Evolutionary conservation across 371 early-diverging fungal species (phyloP), one percentile per base, ranked within the genome.

Genomic region (Chytridium lagenaria): DNA sequence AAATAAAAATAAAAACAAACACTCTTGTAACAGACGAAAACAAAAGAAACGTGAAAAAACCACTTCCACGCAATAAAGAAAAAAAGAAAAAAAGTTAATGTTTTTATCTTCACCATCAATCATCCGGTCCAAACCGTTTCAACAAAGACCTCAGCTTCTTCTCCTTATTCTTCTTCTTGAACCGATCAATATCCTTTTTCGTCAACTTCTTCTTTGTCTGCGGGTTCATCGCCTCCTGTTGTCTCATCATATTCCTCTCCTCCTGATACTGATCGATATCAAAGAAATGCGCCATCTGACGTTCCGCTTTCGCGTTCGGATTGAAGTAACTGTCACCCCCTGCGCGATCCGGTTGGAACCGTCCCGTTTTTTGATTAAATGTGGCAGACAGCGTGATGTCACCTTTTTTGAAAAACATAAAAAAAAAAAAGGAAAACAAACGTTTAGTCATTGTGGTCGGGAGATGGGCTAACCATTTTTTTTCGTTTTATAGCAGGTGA

Each of bases 161-260:
- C 65, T 68, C 63, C 72, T 80, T 79, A 64, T 71, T 78, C 68
- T 74, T 57, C 72, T 80, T 70, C 77, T 80, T 80, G 67, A 77
- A 78, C 73, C 63, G 70, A 65, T 79, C 77, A 64, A 80, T 50
- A 57, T 77, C 77, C 74, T 77, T 79, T 63, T 76, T 78, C 34
- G 78, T 78, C 70, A 73, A 64, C 69, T 77, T 78, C 67, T 26
- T 37, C 68, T 37, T 52, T 28, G 67, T 74, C 37, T 52, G 30
- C 34, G 49, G 44, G 40, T 40, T 57, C 23, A 51, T 50, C 67
- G 34, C 28, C 34, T 67, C 40, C 64, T 74, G 75, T 37, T 68
- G 7, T 33, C 68, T 66, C 30, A 73, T 34, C 33, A 61, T 37
- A 26, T 77, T 75, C 38, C 77, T 67, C 55, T 81, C 75, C 39